Evolutionary conservation across 352 stramenopile genomes (phyloP).

Genomic region (Phytopythium sindhum): DNA sequence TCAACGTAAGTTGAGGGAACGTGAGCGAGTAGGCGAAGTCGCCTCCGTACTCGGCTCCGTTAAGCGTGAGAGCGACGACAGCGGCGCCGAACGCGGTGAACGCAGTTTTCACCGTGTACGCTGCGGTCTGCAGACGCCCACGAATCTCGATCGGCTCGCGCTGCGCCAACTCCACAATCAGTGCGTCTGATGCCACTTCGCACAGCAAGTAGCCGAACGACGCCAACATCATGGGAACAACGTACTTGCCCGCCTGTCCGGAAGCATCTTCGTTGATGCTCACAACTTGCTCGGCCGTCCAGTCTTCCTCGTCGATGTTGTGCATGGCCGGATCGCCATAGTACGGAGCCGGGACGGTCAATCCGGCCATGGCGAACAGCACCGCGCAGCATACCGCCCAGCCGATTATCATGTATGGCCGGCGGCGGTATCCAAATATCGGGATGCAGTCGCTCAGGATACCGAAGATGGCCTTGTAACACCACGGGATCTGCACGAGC

Average conservation of each 20-base stretch:
- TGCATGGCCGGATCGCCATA: constrained; percentile 35
- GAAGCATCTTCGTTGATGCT: constrained; percentile 29
- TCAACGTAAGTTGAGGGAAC: constrained; percentile 36
- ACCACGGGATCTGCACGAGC: constrained; percentile 45
- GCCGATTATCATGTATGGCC: constrained; percentile 43
- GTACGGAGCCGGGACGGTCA: constrained; percentile 27
- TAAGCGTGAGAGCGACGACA: constrained; percentile 37
- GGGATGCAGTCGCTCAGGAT: constrained; percentile 43
- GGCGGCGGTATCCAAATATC: constrained; percentile 36
- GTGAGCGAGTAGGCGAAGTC: constrained; percentile 34
- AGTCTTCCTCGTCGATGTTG: constrained; percentile 23
- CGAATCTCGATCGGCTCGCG: constrained; percentile 39
- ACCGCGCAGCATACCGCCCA: constrained; percentile 34
- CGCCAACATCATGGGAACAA: constrained; percentile 52
- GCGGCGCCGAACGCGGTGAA: constrained; percentile 36
- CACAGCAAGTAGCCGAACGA: constrained; percentile 45
- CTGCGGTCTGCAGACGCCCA: constrained; percentile 36
- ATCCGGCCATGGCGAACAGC: constrained; percentile 27
- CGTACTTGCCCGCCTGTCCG: constrained; percentile 29
- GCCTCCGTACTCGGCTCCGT: constrained; percentile 37
- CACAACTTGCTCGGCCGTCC: constrained; percentile 23
- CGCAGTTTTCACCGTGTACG: constrained; percentile 35
- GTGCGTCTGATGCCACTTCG: constrained; percentile 50
- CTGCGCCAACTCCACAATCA: constrained; percentile 53
- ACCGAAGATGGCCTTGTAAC: constrained; percentile 49